Conservation (phyloP, 768 basidiomycete genomes). For the Daedalea quercina region DNA sequence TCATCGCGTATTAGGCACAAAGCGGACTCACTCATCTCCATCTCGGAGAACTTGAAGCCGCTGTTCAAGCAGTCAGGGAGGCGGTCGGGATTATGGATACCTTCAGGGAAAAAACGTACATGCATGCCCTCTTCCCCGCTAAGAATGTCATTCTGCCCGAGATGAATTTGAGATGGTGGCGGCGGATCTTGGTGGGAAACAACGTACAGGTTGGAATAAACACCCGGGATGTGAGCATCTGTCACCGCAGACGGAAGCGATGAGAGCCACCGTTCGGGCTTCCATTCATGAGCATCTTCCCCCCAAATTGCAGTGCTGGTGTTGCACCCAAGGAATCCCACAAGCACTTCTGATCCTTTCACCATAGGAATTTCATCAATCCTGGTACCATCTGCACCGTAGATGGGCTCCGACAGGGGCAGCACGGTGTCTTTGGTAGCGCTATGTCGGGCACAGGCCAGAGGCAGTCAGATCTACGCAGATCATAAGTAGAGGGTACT, state of each 20-base stretch:
- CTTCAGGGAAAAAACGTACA: constrained; percentile 14
- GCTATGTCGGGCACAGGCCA: not conserved
- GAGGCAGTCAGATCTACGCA: not conserved
- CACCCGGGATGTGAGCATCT: constrained; percentile 15
- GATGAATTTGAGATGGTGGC: not conserved
- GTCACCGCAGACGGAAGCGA: constrained; percentile 11
- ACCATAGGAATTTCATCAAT: constrained; percentile 26
- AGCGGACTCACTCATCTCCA: constrained; percentile 40
- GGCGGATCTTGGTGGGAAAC: not conserved
- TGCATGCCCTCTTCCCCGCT: constrained; percentile 23
- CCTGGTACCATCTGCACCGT: constrained; percentile 11
- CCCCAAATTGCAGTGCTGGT: constrained; percentile 38
- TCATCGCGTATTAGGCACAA: not conserved
- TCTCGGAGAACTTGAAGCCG: constrained; percentile 48
- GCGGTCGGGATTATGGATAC: too few relatives aligned
- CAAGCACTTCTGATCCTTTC: constrained; percentile 31
- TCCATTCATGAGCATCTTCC: constrained; percentile 33
- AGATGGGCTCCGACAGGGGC: constrained; percentile 16
- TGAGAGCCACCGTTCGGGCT: constrained; percentile 37
- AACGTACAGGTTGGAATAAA: constrained; percentile 15
- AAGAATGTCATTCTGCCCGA: constrained; percentile 24
- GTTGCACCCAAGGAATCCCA: constrained; percentile 37
- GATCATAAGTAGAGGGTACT: not conserved
- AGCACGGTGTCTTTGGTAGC: constrained; percentile 37
- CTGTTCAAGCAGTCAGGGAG: constrained; percentile 17